phyloP scores from a whole-genome alignment of 73 alveolate species.

The Paramecium octaurelia region DNA sequence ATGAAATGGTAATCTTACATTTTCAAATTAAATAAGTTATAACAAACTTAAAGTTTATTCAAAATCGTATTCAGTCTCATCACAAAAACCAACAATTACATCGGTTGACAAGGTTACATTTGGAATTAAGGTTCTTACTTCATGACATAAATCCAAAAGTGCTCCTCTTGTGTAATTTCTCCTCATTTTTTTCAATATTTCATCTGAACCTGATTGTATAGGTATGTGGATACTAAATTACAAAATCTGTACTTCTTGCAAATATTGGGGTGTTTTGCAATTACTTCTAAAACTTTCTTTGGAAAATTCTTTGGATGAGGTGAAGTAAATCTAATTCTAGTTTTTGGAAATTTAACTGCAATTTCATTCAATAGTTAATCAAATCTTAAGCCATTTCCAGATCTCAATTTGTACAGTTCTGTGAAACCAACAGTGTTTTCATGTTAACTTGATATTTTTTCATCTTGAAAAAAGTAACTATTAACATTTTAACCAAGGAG shows the following conservation, averaged over 20 bases:
- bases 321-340: conserved; percentile 83
- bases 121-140: conserved; percentile 67
- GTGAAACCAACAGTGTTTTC: conserved; percentile 78
- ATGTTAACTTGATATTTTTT: conserved; percentile 65
- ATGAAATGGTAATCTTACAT: background rate
- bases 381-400: conserved; percentile 84
- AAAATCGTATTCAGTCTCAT: conserved; percentile 84
- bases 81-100: conserved; percentile 88
- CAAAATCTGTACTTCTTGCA: conserved; percentile 70
- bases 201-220: conserved; percentile 83
- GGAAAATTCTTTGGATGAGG: conserved; percentile 95
- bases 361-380: conserved; percentile 75
- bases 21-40: conserved; percentile 75
- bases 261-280: conserved; percentile 69
- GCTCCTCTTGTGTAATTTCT: conserved; percentile 80
- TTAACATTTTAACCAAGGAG: conserved; percentile 88
- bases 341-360: conserved; percentile 79
- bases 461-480: conserved; percentile 73
- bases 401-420: conserved; percentile 78
- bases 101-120: conserved; percentile 81
- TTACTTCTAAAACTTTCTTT: conserved; percentile 74
- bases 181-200: conserved; percentile 78
- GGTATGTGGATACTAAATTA: conserved; percentile 78
- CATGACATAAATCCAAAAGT: conserved; percentile 68
- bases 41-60: conserved; percentile 73